phyloP scores from a whole-genome alignment of 2,329 filamentous ascomycete species.

The Curvularia verruculosa region DNA sequence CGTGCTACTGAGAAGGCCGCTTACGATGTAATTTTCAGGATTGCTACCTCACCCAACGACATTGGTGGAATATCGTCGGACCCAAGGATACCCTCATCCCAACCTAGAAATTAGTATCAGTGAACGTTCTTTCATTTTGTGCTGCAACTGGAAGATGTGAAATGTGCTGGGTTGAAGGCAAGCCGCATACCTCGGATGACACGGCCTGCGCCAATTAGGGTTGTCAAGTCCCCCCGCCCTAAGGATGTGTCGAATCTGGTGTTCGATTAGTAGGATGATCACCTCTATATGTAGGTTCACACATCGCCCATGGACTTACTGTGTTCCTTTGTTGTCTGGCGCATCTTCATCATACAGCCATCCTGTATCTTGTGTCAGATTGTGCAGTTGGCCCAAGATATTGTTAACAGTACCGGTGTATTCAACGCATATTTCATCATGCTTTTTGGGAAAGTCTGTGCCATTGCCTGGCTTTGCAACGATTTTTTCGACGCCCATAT shows the following conservation, averaged over 20 bases:
- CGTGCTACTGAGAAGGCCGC: constrained; percentile 32
- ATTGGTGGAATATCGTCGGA: constrained; percentile 61
- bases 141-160: constrained; percentile 7
- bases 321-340: constrained; percentile 67
- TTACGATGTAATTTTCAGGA: constrained; percentile 79
- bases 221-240: constrained; percentile 76
- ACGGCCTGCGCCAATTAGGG: constrained; percentile 77
- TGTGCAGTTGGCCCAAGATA: neutral
- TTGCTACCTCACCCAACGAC: constrained; percentile 89
- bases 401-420: constrained; percentile 67
- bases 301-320: constrained; percentile 62
- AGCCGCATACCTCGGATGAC: constrained; percentile 78
- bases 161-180: constrained; percentile 5
- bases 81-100: constrained; percentile 70
- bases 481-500: constrained; percentile 70
- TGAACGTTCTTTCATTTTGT: constrained; percentile 13
- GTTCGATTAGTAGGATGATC: constrained; percentile 18
- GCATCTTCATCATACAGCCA: constrained; percentile 73
- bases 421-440: constrained; percentile 82
- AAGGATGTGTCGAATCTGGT: constrained; percentile 87
- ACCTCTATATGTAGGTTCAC: neutral
- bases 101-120: constrained; percentile 48
- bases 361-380: constrained; percentile 49
- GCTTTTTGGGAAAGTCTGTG: constrained; percentile 64
- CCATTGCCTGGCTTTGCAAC: constrained; percentile 66